Percentiles rank a stretch among this genome's conserved stretches.
These are phyloP conservation scores for Serendipita sp. DNA, from an alignment of 768 basidiomycete species.

Conservation along the genomic window DNA sequence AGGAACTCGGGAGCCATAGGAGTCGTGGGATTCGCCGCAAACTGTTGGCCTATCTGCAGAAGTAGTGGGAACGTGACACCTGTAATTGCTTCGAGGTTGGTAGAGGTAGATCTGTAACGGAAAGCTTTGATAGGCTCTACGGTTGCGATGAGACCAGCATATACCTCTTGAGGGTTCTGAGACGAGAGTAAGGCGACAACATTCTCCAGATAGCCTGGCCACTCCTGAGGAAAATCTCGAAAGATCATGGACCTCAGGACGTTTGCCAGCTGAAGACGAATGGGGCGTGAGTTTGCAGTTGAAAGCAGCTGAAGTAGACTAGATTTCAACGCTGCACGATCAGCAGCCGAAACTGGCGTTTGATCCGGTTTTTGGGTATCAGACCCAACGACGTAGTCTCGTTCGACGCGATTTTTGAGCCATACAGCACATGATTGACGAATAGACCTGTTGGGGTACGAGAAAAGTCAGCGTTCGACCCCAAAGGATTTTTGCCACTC, in stretches of 20 bases:
- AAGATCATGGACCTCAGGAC: slow-evolving; percentile 58
- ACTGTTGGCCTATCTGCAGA: slow-evolving; percentile 55
- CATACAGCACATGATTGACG: slow-evolving; percentile 78
- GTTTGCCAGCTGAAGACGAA: slow-evolving; percentile 62
- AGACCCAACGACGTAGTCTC: slow-evolving; percentile 42
- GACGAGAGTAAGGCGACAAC: slow-evolving; percentile 50
- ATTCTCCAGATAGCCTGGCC: slow-evolving; percentile 54
- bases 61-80: slow-evolving; percentile 57
- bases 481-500: slow-evolving; percentile 27
- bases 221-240: slow-evolving; percentile 64
- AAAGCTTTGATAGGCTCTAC: slow-evolving; percentile 68
- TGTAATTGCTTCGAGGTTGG: slow-evolving; percentile 27
- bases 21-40: slow-evolving; percentile 38
- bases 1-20: slow-evolving; percentile 44
- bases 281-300: slow-evolving; percentile 42
- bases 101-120: slow-evolving; percentile 27
- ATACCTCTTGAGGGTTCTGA: slow-evolving; percentile 52
- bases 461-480: slow-evolving; percentile 9
- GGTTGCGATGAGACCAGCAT: slow-evolving; percentile 63
- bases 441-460: slow-evolving; percentile 36
- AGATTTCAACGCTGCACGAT: slow-evolving; percentile 56
- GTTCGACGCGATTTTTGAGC: slow-evolving; percentile 77
- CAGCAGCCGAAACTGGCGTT: slow-evolving; percentile 43
- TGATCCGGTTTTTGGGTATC: slow-evolving; percentile 32
- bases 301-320: slow-evolving; percentile 57